These are phyloP conservation scores for Coffea canephora DNA, from an alignment of 257 asterid genomes.

Conservation along the genomic window DNA sequence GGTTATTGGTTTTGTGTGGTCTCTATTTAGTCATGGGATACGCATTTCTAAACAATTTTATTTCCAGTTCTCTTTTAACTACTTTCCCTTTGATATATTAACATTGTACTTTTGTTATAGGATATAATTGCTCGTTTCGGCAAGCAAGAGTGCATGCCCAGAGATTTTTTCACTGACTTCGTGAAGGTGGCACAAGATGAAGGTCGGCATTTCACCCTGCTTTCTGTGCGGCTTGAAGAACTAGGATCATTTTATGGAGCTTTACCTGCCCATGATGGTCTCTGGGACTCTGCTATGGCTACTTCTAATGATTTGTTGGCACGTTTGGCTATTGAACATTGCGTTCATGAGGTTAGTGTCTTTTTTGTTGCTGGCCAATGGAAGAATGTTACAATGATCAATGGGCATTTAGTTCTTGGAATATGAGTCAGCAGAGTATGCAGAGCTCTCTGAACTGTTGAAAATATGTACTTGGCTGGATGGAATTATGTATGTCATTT, in stretches of 20 bases:
- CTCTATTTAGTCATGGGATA: neutral
- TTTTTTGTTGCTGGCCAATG: neutral
- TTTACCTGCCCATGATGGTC: conserved; percentile 93
- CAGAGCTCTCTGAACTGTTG: no score
- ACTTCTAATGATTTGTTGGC: conserved; percentile 79
- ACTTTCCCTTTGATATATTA: neutral
- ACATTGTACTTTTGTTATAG: conserved; percentile 26
- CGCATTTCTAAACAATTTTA: neutral
- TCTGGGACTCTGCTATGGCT: conserved; percentile 93
- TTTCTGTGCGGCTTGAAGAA: conserved; percentile 71
- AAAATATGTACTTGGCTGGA: no score
- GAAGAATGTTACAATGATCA: neutral
- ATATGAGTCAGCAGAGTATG: neutral
- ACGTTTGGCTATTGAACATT: conserved; percentile 86
- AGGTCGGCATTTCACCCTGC: conserved; percentile 88
- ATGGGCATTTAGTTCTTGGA: neutral
- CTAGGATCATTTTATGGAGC: conserved; percentile 93
- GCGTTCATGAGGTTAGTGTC: conserved; percentile 86
- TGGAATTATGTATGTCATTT: neutral
- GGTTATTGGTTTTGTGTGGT: neutral
- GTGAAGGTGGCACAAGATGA: conserved; percentile 98
- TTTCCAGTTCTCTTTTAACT: neutral
- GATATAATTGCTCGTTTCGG: conserved; percentile 97
- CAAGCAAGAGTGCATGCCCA: conserved; percentile 77
- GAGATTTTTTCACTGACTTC: conserved; percentile 88